A percentile compares a stretch with the other conserved stretches of the same genome.
These are phyloP conservation scores for Chrysoporthe puriensis DNA, from an alignment of 2,329 filamentous ascomycete species.

Conservation along the genomic window DNA sequence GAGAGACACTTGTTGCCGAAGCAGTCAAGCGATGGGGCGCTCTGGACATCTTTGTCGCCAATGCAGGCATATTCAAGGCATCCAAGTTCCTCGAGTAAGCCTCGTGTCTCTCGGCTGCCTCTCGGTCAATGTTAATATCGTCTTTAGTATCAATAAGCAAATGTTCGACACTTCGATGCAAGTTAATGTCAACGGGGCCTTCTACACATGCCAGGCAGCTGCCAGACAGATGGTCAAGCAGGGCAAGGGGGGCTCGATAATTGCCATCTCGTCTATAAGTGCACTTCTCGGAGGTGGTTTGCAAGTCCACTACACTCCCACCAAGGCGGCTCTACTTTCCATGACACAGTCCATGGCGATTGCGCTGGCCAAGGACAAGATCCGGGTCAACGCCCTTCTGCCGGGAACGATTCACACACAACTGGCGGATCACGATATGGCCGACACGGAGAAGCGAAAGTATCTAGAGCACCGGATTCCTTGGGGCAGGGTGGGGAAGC, in stretches of 20 bases:
- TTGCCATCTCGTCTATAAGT: too few relatives aligned
- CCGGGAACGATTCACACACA: conserved; percentile 73
- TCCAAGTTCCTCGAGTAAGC: conserved; percentile 61
- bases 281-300: too few relatives aligned
- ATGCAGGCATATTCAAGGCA: conserved; percentile 70
- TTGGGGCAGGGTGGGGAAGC: conserved; percentile 62
- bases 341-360: conserved; percentile 72
- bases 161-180: too few relatives aligned
- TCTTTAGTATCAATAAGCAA: too few relatives aligned
- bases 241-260: too few relatives aligned
- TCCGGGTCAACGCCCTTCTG: conserved; percentile 71
- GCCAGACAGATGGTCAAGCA: too few relatives aligned
- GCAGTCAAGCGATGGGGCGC: conserved; percentile 47
- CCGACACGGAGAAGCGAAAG: conserved; percentile 62
- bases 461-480: conserved; percentile 73
- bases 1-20: conserved; percentile 36
- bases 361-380: conserved; percentile 66
- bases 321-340: conserved; percentile 70
- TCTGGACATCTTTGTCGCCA: conserved; percentile 65
- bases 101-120: too few relatives aligned
- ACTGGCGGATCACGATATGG: conserved; percentile 70
- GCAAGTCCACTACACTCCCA: conserved; percentile 74
- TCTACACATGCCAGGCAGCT: too few relatives aligned
- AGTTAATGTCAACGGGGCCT: too few relatives aligned
- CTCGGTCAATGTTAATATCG: too few relatives aligned